These are phyloP conservation scores for Xylaria sp. DNA, from an alignment of 2,329 filamentous ascomycete species.

Conservation along the genomic window DNA sequence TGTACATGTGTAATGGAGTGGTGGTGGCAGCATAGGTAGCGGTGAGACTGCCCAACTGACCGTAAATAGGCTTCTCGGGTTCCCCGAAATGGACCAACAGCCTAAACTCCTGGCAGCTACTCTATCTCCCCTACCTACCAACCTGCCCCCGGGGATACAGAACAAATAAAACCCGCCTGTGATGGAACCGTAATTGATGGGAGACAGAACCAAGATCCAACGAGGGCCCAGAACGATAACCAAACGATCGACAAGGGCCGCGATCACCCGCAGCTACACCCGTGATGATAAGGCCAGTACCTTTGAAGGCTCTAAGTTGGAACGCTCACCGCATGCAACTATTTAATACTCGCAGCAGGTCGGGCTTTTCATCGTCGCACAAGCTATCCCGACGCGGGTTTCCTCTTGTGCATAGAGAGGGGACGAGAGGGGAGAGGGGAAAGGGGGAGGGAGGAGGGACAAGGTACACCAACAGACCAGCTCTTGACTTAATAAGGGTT, in stretches of 20 bases:
- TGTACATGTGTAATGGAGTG: not conserved
- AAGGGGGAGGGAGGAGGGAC: not conserved
- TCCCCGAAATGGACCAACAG: constrained; percentile 25
- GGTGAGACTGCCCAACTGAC: not conserved
- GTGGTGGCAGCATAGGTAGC: not conserved
- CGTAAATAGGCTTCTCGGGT: constrained; percentile 18
- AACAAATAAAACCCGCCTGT: not conserved
- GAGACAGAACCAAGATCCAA: constrained; percentile 30
- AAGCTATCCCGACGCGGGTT: constrained; percentile 19
- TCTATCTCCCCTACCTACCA: not conserved
- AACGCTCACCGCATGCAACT: constrained; percentile 32
- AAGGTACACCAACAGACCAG: constrained; percentile 6
- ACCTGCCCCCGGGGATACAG: not conserved
- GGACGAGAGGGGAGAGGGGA: not conserved
- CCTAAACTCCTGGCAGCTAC: constrained; percentile 8
- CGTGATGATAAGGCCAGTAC: constrained; percentile 26
- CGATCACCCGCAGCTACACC: constrained; percentile 29
- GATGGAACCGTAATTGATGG: constrained; percentile 1
- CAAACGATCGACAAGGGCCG: constrained; percentile 28
- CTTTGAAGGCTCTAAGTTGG: not conserved
- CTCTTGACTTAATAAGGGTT: constrained; percentile 9
- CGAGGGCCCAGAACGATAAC: constrained; percentile 29
- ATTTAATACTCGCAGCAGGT: constrained; percentile 18
- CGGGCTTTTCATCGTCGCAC: constrained; percentile 18
- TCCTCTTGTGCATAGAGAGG: constrained; percentile 11